Base-by-base conservation (phyloP, 768 basidiomycete species). In the Trametes gibbosa region DNA sequence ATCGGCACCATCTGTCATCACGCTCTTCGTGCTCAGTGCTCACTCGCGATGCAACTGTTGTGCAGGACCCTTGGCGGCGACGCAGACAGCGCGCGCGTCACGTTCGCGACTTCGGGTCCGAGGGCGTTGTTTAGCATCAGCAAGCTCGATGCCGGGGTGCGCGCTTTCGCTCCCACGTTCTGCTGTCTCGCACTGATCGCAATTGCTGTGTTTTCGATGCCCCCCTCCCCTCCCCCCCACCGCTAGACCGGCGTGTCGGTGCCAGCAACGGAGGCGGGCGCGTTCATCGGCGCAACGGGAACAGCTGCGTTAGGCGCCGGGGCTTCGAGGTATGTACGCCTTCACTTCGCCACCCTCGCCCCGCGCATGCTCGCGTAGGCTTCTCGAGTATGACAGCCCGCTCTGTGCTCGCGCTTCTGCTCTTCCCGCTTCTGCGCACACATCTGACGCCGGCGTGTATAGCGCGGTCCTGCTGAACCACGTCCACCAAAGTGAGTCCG, bases 211-310 rank as follows among this genome's bases (percentile, higher is more conserved):
- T 6, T 32, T 25, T 32, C 10, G 8, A n/a, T n/a, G n/a, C n/a
- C n/a, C n/a, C n/a, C n/a, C n/a, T n/a, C n/a, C n/a, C n/a, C n/a
- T n/a, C n/a, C n/a, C n/a, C n/a, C n/a, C n/a, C n/a, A n/a, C n/a
- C n/a, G n/a, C 40, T 21, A 79, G 79, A 61, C 56, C 70, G 49
- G 34, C 29, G 10, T 49, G 14, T 32, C 50, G n/a, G 27, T 39
- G n/a, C 41, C 37, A 35, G 25, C 25, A 27, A 17, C 19, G 27
- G 27, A 27, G 16, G 24, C 47, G 21, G 19, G 21, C 6, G 72
- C 75, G 5, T 74, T 74, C 62, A 67, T 79, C 46, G 80, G 80
- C 50, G 75, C 73, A 14, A 53, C 55, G 19, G 62, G 50, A 53
- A 66, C 66, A 4, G 46, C 62, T 29, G 61, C 56, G 12, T 46